phyloP scores from a whole-genome alignment of 108 stramenopile species.

The Nitzschia inconspicua region DNA sequence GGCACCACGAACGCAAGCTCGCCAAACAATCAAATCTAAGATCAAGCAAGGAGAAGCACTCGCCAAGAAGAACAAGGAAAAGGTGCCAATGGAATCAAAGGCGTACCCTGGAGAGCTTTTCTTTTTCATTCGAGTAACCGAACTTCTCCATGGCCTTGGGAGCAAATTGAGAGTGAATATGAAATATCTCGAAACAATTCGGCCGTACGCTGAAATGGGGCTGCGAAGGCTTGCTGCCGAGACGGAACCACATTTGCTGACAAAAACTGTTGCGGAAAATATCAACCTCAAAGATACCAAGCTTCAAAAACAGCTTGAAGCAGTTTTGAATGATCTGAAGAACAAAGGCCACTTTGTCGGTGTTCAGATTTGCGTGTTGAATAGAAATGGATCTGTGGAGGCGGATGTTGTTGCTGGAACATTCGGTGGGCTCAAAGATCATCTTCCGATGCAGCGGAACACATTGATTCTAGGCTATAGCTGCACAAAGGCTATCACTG shows the following conservation, averaged over 20 bases:
- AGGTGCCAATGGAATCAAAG: slow-evolving; percentile 28
- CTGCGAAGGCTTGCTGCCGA: slow-evolving; percentile 4
- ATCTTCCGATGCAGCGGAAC: slow-evolving; percentile 15
- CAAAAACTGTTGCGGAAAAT: not conserved
- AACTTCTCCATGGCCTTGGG: slow-evolving; percentile 29
- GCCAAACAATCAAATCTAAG: slow-evolving; percentile 19
- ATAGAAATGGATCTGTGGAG: slow-evolving; percentile 14
- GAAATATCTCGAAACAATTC: slow-evolving; percentile 19
- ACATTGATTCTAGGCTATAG: slow-evolving; percentile 26
- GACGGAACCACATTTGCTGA: not conserved
- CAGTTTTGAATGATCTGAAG: slow-evolving; percentile 2
- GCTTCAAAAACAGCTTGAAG: slow-evolving; percentile 5
- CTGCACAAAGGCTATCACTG: slow-evolving; percentile 26
- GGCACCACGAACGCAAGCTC: slow-evolving; percentile 34
- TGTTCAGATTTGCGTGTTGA: slow-evolving; percentile 33
- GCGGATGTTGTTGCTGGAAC: slow-evolving; percentile 28
- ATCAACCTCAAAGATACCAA: not conserved
- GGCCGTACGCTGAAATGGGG: slow-evolving; percentile 27
- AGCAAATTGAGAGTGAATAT: slow-evolving; percentile 12
- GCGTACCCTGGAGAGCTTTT: slow-evolving; percentile 40
- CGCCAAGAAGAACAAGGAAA: slow-evolving; percentile 10
- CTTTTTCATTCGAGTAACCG: slow-evolving; percentile 35
- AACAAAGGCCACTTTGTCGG: slow-evolving; percentile 23
- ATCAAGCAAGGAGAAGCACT: slow-evolving; percentile 23
- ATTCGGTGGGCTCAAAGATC: slow-evolving; percentile 26